These are phyloP conservation scores for Huntiella omanensis DNA, from an alignment of 2,329 filamentous ascomycete genomes.

Conservation along the genomic window DNA sequence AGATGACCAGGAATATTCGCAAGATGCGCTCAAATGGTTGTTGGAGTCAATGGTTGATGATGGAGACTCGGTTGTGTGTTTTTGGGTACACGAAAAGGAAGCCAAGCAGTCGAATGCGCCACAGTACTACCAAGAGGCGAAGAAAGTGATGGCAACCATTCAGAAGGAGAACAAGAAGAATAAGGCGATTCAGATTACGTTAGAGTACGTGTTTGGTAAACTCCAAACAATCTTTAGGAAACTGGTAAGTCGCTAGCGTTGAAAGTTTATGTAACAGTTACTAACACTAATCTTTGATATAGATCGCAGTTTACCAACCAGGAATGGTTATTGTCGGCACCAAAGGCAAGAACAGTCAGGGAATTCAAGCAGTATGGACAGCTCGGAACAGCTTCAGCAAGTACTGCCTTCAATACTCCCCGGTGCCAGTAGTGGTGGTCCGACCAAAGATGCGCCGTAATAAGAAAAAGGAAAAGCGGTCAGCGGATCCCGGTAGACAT, in stretches of 20 bases:
- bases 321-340: constrained; percentile 84
- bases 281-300: constrained; percentile 3
- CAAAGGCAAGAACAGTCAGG: constrained; percentile 63
- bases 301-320: constrained; percentile 86
- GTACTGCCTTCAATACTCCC: constrained; percentile 85
- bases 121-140: constrained; percentile 58
- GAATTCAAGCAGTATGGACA: constrained; percentile 69
- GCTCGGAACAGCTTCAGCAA: constrained; percentile 71
- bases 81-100: constrained; percentile 74
- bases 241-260: constrained; percentile 41
- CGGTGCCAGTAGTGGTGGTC: constrained; percentile 83
- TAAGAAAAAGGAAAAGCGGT: constrained; percentile 76
- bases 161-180: constrained; percentile 61
- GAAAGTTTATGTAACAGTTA: background rate
- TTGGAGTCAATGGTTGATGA: constrained; percentile 84
- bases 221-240: constrained; percentile 80
- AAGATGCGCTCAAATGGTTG: constrained; percentile 82
- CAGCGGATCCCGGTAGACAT: constrained; percentile 54
- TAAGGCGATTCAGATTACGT: constrained; percentile 64
- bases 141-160: constrained; percentile 54
- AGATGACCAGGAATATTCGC: constrained; percentile 79
- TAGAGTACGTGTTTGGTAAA: constrained; percentile 80
- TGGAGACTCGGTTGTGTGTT: constrained; percentile 80
- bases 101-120: constrained; percentile 47
- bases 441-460: constrained; percentile 70